These are phyloP conservation scores for Vaccinium vitisidaea DNA, from an alignment of 148 eudicot genomes.

Conservation along the genomic window DNA sequence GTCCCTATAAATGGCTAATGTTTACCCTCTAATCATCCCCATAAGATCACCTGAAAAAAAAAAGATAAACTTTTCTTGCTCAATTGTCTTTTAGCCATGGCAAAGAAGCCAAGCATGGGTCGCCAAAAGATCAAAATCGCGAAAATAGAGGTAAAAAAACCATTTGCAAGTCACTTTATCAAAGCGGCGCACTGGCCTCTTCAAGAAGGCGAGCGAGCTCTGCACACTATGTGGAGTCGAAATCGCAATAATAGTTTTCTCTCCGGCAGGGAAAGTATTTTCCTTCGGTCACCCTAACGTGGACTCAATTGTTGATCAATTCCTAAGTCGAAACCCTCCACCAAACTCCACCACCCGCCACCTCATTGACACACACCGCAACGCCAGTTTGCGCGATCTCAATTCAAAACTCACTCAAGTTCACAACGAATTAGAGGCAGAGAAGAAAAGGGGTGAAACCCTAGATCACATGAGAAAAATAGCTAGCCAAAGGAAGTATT, in stretches of 20 bases:
- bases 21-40: background rate
- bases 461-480: slow-evolving; percentile 33
- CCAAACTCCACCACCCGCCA: slow-evolving; percentile 17
- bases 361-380: slow-evolving; percentile 25
- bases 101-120: slow-evolving; percentile 49
- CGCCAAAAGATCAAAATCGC: slow-evolving; percentile 63
- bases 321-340: slow-evolving; percentile 30
- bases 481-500: slow-evolving; percentile 26
- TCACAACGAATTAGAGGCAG: slow-evolving; percentile 37
- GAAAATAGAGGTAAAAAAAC: slow-evolving; percentile 46
- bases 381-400: slow-evolving; percentile 26
- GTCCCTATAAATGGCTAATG: slow-evolving; percentile 24
- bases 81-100: slow-evolving; percentile 29
- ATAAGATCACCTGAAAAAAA: background rate
- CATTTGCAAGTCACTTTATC: slow-evolving; percentile 62
- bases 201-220: slow-evolving; percentile 61
- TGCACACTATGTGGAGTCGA: slow-evolving; percentile 55
- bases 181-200: slow-evolving; percentile 55
- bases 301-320: slow-evolving; percentile 38
- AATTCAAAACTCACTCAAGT: slow-evolving; percentile 42
- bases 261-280: slow-evolving; percentile 48
- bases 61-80: no score
- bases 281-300: slow-evolving; percentile 54
- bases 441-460: slow-evolving; percentile 35
- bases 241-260: slow-evolving; percentile 39